Evolutionary conservation across 1,284 basidiomycete species (phyloP), one percentile per base, ranked within the genome.

Genomic region (Malassezia vespertilionis): DNA sequence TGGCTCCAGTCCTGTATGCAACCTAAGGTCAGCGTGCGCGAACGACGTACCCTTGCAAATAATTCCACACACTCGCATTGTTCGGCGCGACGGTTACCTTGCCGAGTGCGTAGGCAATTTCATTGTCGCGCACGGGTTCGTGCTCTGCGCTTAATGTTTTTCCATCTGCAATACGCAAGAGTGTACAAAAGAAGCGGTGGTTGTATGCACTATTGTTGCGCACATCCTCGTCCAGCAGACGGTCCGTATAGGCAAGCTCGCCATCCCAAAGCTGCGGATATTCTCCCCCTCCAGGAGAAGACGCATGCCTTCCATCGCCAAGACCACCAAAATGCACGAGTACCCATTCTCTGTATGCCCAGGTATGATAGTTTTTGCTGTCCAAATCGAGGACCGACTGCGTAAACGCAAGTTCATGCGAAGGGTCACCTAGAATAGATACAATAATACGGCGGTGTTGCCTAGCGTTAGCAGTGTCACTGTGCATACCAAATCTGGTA

Each of bases 191-290:
- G 77, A 88, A 96, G 20, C 91, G 81, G 75, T 96, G 93, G 68
- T 91, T 87, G 91, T 91, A 99, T 12, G 86, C 93, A 33, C 86
- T 90, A 68, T 99, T 99, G 71, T 97, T 99, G 60, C 90, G 74
- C 30, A 91, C 76, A 71, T 99, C 91, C 18, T 77, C 72, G 5
- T 75, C 74, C 21, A 96, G 71, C 75, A 95, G 78, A 45, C 72
- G 68, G 54, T 89, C 83, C 41, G 84, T 78, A 71, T 85, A 93
- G 21, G 76, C 76, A 15, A 83, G 73, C 72, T 96, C 91, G 11
- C 76, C 77, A 0, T 66, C 72, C 89, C 90, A 95, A 32, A 90
- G 68, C 31, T 73, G 72, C 0, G 63, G 56, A 21, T 51, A 57
- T 17, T 36, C 9, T 1, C 34, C 42, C 5, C 52, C 54, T 12